These are phyloP conservation scores for Apiospora malaysiana DNA, from an alignment of 2,329 filamentous ascomycete species.

Conservation along the genomic window DNA sequence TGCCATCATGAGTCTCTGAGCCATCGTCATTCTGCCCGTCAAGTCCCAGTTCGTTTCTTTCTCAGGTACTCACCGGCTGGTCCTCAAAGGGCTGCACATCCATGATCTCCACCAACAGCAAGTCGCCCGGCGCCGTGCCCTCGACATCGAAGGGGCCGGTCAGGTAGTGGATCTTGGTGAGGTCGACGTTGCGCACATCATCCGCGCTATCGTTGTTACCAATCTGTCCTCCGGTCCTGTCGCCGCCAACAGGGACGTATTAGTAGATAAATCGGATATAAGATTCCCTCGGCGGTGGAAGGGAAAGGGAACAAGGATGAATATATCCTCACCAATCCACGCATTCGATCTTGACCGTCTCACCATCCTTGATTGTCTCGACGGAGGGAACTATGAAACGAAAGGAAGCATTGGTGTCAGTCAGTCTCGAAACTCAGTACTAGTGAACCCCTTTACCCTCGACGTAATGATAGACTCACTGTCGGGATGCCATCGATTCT, in stretches of 20 bases:
- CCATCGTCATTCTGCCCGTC: background rate
- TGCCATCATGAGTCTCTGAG: background rate
- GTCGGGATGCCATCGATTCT: constrained; percentile 95
- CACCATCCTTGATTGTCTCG: constrained; percentile 77
- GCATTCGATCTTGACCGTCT: constrained; percentile 93
- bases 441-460: background rate
- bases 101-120: constrained; percentile 87
- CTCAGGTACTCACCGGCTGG: constrained; percentile 58
- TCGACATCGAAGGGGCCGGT: constrained; percentile 89
- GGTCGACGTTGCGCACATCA: constrained; percentile 82
- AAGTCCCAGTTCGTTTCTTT: background rate
- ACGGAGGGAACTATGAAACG: constrained; percentile 79
- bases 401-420: background rate
- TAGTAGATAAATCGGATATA: background rate
- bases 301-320: background rate
- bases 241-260: constrained; percentile 16
- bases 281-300: background rate
- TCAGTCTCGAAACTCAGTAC: background rate
- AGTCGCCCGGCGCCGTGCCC: constrained; percentile 81
- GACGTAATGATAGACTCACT: constrained; percentile 57
- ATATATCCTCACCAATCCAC: constrained; percentile 70
- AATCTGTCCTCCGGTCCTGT: constrained; percentile 78
- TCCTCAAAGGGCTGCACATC: constrained; percentile 90
- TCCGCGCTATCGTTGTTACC: constrained; percentile 89
- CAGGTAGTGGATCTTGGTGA: constrained; percentile 86